These are phyloP conservation scores for Castanea sativa DNA, from an alignment of 306 rosid genomes.

Conservation along the genomic window DNA sequence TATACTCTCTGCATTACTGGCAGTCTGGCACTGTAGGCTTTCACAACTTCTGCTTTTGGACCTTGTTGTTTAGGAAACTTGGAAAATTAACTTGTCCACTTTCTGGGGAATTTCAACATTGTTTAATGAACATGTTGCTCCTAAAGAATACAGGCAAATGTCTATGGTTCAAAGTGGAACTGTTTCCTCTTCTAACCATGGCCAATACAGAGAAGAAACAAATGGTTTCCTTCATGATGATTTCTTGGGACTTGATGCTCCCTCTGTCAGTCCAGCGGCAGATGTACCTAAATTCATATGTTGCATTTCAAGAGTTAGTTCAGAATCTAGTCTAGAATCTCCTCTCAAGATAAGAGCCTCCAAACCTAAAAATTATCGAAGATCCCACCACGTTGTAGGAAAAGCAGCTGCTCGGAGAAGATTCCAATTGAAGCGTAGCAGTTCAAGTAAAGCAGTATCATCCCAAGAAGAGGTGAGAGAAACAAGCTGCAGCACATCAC, in stretches of 20 bases:
- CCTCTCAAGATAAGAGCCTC: neutral
- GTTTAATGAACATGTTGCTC: neutral
- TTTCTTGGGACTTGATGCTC: constrained; percentile 2
- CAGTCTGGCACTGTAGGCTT: neutral
- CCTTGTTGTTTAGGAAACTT: neutral
- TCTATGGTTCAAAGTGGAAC: constrained; percentile 3
- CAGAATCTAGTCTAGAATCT: neutral
- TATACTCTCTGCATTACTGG: neutral
- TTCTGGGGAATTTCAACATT: neutral
- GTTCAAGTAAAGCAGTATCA: constrained; percentile 4
- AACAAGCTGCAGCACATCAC: neutral
- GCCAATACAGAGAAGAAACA: neutral
- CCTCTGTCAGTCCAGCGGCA: constrained; percentile 22
- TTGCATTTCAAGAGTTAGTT: neutral
- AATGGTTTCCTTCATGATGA: neutral
- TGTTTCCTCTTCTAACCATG: no score
- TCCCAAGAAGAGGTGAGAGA: constrained; percentile 42
- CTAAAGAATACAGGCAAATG: constrained; percentile 7
- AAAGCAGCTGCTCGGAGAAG: constrained; percentile 18
- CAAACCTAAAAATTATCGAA: constrained; percentile 13
- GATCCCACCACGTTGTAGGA: constrained; percentile 2
- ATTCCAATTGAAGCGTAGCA: constrained; percentile 19
- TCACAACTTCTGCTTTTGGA: neutral
- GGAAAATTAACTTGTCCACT: constrained; percentile 11
- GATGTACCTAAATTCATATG: no score